Conservation (phyloP, 73 alveolate genomes). For the Breviolum minutum region DNA sequence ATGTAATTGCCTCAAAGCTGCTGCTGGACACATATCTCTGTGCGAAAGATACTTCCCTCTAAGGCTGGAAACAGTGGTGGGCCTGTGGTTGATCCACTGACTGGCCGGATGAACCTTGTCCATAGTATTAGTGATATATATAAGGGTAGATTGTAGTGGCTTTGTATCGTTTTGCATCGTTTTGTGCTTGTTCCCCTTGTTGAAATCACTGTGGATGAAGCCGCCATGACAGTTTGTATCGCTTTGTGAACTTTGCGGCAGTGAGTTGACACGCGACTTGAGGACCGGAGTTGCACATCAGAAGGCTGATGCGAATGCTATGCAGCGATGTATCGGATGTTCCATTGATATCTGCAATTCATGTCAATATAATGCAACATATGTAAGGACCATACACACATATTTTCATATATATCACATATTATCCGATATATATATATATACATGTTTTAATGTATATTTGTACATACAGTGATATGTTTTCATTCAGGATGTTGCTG, state of each 20-base stretch:
- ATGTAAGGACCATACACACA: no score
- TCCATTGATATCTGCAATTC: no score
- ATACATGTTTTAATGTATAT: no score
- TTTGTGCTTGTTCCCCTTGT: neutral
- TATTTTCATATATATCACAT: no score
- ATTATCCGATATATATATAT: no score
- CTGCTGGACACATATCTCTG: neutral
- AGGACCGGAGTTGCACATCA: conserved; percentile 67
- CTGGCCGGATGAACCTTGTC: conserved; percentile 70
- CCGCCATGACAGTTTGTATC: neutral
- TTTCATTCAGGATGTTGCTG: no score
- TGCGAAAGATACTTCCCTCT: neutral
- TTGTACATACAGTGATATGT: neutral
- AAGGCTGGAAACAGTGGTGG: conserved; percentile 93
- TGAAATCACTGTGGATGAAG: neutral
- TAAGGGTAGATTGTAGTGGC: neutral
- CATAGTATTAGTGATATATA: neutral
- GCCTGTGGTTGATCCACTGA: conserved; percentile 84
- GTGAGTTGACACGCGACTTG: neutral
- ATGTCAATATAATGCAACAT: no score
- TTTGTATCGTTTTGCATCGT: neutral
- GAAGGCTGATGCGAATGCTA: neutral
- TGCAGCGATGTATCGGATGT: no score
- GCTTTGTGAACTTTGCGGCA: neutral
- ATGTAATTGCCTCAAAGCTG: neutral